Evolutionary conservation across 169 alveolate genomes (phyloP).

Genomic region (Miamiensis avidus): DNA sequence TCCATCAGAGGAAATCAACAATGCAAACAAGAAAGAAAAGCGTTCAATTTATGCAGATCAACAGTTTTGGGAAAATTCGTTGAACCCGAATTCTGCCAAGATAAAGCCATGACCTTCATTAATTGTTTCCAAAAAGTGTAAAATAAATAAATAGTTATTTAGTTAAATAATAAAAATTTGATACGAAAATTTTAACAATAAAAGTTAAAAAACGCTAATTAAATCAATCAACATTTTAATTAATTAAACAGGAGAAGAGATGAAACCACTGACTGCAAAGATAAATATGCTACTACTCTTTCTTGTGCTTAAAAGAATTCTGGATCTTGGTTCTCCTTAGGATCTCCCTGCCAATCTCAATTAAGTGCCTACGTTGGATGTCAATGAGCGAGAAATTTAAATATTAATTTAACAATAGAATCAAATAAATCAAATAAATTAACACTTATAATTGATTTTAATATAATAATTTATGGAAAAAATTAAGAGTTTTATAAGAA

Average conservation of each 20-base stretch:
- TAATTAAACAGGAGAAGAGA: background rate
- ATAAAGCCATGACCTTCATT: slow-evolving; percentile 37
- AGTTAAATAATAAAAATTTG: no score
- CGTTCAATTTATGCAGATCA: slow-evolving; percentile 58
- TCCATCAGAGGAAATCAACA: slow-evolving; percentile 49
- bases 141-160: background rate
- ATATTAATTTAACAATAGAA: no score
- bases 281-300: background rate
- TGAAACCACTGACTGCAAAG: background rate
- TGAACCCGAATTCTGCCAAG: slow-evolving; percentile 52
- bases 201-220: background rate
- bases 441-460: no score
- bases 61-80: slow-evolving; percentile 52
- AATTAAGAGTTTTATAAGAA: no score
- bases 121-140: slow-evolving; percentile 52
- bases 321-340: background rate
- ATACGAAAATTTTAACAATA: background rate
- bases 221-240: background rate
- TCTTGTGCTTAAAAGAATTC: background rate
- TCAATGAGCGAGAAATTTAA: no score
- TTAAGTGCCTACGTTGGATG: background rate
- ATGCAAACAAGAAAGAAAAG: slow-evolving; percentile 53
- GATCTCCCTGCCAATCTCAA: background rate
- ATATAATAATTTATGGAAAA: no score
- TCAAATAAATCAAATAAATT: no score